phyloP scores from a whole-genome alignment of 495 filamentous ascomycete species.

The Talaromyces ruber region DNA sequence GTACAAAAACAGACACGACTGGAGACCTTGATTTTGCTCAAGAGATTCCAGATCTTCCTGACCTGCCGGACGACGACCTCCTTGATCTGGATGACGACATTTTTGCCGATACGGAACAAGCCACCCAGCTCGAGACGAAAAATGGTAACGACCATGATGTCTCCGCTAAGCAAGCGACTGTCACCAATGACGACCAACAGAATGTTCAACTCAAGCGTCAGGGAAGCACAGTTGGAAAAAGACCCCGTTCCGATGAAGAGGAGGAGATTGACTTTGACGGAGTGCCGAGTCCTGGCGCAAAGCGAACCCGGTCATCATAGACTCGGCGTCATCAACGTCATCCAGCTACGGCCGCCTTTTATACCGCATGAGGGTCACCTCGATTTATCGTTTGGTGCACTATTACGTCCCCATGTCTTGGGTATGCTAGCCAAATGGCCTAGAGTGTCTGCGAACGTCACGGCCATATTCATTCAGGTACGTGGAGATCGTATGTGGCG shows the following conservation, averaged over 20 bases:
- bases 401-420: not conserved
- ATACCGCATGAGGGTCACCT: not conserved
- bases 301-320: conserved; percentile 21
- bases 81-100: conserved; percentile 24
- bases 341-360: not conserved
- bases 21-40: not conserved
- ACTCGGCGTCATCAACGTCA: not conserved
- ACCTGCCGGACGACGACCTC: conserved; percentile 22
- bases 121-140: not conserved
- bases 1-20: not conserved
- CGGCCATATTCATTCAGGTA: not conserved
- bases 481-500: not conserved
- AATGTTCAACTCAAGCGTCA: conserved; percentile 3
- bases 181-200: not conserved
- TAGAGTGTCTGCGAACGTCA: not conserved
- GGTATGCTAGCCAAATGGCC: not conserved
- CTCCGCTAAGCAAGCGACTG: conserved; percentile 12
- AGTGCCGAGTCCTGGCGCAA: conserved; percentile 18
- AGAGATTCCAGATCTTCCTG: conserved; percentile 11
- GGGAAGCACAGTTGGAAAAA: conserved; percentile 16
- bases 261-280: conserved; percentile 18
- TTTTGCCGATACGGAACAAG: conserved; percentile 15
- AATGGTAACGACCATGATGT: not conserved
- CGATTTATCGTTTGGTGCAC: not conserved
- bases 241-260: conserved; percentile 20